Evolutionary conservation across 2,329 filamentous ascomycete genomes (phyloP), one percentile per base, ranked within the genome.

Genomic region (Fusarium kyushuense): DNA sequence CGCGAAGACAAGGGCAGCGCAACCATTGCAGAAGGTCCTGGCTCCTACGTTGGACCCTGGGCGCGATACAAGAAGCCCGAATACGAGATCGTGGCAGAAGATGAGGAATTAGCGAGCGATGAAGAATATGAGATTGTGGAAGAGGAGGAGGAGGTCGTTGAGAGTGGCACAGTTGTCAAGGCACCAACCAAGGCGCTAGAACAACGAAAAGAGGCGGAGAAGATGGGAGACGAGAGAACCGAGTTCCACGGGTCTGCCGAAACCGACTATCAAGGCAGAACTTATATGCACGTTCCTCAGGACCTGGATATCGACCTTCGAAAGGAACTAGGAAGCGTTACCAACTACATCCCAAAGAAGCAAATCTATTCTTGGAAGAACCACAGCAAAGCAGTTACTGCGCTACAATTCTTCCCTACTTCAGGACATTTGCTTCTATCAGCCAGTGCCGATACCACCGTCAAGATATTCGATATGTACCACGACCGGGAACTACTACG

Each of bases 231-330:
- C 27, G 96, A 99, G 82, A 96, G 91, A 53, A 94, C 91, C 42
- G 90, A 89, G 43, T 99, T 98, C 80, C 92, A 97, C 75, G 96
- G 94, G 65, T 86, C 86, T 40, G 85, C 92, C 76, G 84, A 96
- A 80, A 91, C 90, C 83, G 96, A 99, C 78, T 99, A 99, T 82
- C 92, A 96, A 78, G 96, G 96, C 47, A 86, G 96, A 69, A 97
- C 95, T 33, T 99, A 97, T 78, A 97, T 99, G 95, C 96, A 99
- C 80, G 86, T 98, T 45, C 96, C 96, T 5, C 94, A 93, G 78
- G 94, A 97, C 77, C 82, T 97, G 80, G 92, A 93, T 75, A 84
- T 97, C 77, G 92, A 97, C 76, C 84, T 99, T 72, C 87, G 86
- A 68, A 96, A 96, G 80, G 93, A 96, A 63, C 79, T 85, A 43